Conservation (phyloP, 257 asterid species). For the Plantago ovata region DNA sequence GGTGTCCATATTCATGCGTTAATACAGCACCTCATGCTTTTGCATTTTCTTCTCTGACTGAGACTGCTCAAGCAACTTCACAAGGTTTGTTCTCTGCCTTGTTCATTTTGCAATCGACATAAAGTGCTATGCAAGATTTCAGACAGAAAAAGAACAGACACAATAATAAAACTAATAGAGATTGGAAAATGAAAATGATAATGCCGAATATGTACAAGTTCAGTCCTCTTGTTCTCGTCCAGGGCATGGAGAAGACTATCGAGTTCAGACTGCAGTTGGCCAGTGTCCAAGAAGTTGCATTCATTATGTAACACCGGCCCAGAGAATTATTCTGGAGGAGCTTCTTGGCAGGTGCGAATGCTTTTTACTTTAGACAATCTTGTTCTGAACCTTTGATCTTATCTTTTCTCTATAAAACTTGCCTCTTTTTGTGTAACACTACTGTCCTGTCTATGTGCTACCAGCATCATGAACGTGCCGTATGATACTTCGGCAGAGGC, state of each 20-base stretch:
- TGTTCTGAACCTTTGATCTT: not conserved
- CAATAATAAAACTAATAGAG: too few relatives aligned
- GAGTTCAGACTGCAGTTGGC: constrained; percentile 64
- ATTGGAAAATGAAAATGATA: too few relatives aligned
- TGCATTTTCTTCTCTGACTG: constrained; percentile 56
- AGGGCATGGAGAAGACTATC: constrained; percentile 64
- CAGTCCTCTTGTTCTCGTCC: constrained; percentile 2
- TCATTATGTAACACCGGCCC: constrained; percentile 86
- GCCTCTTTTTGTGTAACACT: constrained; percentile 6
- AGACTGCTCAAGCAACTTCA: constrained; percentile 64
- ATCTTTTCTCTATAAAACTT: not conserved
- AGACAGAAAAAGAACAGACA: too few relatives aligned
- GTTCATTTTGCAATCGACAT: not conserved
- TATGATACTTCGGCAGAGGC: constrained; percentile 89
- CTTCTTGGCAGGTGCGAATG: constrained; percentile 57
- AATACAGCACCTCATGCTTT: constrained; percentile 78
- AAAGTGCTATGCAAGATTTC: not conserved
- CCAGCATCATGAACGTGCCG: constrained; percentile 66
- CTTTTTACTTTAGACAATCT: not conserved
- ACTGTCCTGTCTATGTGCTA: not conserved
- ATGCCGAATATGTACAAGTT: too few relatives aligned
- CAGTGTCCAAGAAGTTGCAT: constrained; percentile 91
- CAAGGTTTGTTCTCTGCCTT: constrained; percentile 50
- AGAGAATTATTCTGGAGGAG: constrained; percentile 82
- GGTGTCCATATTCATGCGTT: constrained; percentile 85